Conservation (phyloP, 768 basidiomycete genomes). For the Cystoderma amianthinum region DNA sequence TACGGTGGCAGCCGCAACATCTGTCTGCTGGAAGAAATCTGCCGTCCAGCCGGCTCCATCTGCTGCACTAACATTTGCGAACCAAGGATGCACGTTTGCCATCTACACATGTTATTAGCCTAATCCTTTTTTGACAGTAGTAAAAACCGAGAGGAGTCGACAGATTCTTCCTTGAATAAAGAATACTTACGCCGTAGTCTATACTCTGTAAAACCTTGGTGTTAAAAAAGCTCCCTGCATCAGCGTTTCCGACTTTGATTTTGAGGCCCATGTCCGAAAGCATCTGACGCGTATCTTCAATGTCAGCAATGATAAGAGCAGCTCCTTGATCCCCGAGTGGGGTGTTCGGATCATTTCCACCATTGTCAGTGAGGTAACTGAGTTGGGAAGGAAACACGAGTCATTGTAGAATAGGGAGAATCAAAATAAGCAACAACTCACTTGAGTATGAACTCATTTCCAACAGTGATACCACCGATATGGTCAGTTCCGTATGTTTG, state of each 20-base stretch:
- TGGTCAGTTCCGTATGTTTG: conserved; percentile 71
- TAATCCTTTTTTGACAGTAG: not conserved
- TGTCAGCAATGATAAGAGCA: conserved; percentile 53
- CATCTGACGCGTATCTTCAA: conserved; percentile 59
- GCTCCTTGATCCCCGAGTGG: conserved; percentile 57
- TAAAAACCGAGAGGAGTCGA: not conserved
- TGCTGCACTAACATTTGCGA: conserved; percentile 68
- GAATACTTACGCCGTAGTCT: conserved; percentile 59
- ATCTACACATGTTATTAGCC: conserved; percentile 33
- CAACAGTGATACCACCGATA: conserved; percentile 80
- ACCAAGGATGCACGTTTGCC: conserved; percentile 94
- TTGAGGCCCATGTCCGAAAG: conserved; percentile 47
- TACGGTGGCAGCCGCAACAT: conserved; percentile 47
- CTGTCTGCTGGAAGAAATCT: conserved; percentile 64
- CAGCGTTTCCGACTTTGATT: conserved; percentile 71
- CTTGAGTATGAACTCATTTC: conserved; percentile 89
- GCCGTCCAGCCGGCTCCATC: conserved; percentile 77
- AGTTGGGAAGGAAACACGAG: conserved; percentile 1
- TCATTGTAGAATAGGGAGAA: not conserved
- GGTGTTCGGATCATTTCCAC: conserved; percentile 46
- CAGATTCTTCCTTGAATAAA: not conserved
- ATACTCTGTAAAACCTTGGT: conserved; percentile 51
- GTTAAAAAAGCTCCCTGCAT: conserved; percentile 86
- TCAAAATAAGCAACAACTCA: conserved; percentile 20
- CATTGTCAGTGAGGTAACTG: conserved; percentile 53